Base-by-base conservation (phyloP, 768 basidiomycete genomes). In the Megacollybia marginata region DNA sequence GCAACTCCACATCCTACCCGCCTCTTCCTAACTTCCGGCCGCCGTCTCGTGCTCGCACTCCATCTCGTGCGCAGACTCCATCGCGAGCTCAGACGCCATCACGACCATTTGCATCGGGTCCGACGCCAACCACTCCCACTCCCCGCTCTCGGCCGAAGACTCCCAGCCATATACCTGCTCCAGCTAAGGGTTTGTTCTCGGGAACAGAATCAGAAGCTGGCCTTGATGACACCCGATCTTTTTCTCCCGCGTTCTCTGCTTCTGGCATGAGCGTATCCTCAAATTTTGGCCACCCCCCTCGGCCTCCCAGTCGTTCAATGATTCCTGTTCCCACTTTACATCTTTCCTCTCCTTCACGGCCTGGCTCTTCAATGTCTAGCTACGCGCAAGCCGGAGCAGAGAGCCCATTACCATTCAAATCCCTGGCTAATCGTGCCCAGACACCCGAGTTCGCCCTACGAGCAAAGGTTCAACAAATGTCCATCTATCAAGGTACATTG, bases 271-370 rank as follows among this genome's bases (percentile, higher is more conserved):
- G 71, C 46, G 70, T 75, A 18, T 76, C 79, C 1, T 69, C 60
- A 44, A 67, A 55, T 31, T 68, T 62, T 42, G 57, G 63, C 12
- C 83, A 82, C 59, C 79, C 80, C 28, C 76, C 81, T 10, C 76
- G 88, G 33, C 88, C 88, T 28, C 87, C 88, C 1, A 89, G 88
- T 58, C 78, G 85, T 48, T 92, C 90, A 5, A 85, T 80, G 79
- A 89, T 92, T 49, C 88, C 88, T 18, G 74, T 89, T 20, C 88
- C 89, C 8, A 82, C 75, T 54, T 70, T 90, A 2, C 83, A 85
- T 48, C 66, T 88, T 36, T 79, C 79, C 2, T 77, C 82, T 5
- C 78, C 81, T 9, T 88, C 87, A 16, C 74, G 88, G 33, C 84
- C 88, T 1, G 74, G 76, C 1, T 81, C 87, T 1, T 75, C 85